These are phyloP conservation scores for Blastocladiella emersonii DNA, from an alignment of 371 early-diverging fungal species.

Conservation along the genomic window DNA sequence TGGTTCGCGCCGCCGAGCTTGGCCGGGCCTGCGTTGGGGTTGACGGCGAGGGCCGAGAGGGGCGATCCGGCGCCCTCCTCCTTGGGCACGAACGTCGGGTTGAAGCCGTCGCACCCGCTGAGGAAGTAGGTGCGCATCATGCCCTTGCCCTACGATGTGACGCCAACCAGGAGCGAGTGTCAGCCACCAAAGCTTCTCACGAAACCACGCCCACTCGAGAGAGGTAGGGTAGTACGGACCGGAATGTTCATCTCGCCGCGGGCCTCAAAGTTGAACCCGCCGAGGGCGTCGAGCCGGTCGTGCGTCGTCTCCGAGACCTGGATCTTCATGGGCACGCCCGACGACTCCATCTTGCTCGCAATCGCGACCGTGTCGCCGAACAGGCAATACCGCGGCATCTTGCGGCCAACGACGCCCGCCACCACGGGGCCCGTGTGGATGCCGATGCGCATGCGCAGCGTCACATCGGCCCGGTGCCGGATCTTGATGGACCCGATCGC, in stretches of 20 bases:
- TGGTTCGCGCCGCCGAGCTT: no score
- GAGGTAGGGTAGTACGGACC: background rate
- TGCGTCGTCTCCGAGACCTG: conserved; percentile 18
- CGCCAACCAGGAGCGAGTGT: no score
- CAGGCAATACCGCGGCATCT: conserved; percentile 22
- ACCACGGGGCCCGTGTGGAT: conserved; percentile 21
- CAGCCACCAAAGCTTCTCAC: no score
- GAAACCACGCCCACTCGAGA: no score
- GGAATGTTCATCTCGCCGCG: conserved; percentile 7
- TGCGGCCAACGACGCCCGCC: conserved; percentile 27
- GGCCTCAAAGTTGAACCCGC: conserved; percentile 12
- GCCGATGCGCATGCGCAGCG: conserved; percentile 18
- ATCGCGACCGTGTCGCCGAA: conserved; percentile 10
- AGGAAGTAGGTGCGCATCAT: no score
- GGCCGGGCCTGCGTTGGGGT: no score
- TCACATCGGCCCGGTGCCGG: conserved; percentile 13
- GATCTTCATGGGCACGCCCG: conserved; percentile 16
- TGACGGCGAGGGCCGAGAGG: no score
- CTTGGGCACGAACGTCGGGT: no score
- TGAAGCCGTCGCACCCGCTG: no score
- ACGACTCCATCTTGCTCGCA: conserved; percentile 13
- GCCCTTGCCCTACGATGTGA: no score
- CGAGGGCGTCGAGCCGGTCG: conserved; percentile 14
- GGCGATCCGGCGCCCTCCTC: no score
- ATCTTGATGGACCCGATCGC: conserved; percentile 3